phyloP scores from a whole-genome alignment of 768 basidiomycete genomes.

The Podaxis mareebaensis region DNA sequence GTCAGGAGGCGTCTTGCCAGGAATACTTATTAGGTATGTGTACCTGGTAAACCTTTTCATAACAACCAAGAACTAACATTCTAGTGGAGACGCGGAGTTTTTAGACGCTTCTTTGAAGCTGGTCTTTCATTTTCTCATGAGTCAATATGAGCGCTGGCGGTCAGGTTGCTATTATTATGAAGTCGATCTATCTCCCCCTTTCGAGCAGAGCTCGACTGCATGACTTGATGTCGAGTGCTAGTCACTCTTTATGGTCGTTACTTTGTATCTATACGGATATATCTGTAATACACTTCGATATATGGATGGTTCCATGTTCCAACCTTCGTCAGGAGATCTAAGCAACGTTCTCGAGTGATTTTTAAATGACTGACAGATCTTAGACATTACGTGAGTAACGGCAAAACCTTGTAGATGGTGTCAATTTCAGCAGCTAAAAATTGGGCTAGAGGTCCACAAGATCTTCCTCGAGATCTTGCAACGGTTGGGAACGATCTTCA shows the following conservation, averaged over 20 bases:
- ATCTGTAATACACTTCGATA: background rate
- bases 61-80: constrained; percentile 3
- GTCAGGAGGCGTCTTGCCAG: constrained; percentile 19
- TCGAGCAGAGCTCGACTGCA: background rate
- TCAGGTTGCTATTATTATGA: background rate
- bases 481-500: constrained; percentile 4
- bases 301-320: background rate
- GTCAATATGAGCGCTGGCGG: constrained; percentile 9
- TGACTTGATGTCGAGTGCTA: background rate
- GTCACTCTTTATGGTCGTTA: constrained; percentile 1
- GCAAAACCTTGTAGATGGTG: constrained; percentile 5
- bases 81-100: constrained; percentile 11
- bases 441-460: background rate
- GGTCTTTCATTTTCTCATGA: constrained; percentile 8
- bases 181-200: constrained; percentile 11
- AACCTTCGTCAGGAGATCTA: background rate
- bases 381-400: constrained; percentile 7
- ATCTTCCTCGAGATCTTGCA: constrained; percentile 14
- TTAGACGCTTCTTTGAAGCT: constrained; percentile 10
- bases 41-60: background rate
- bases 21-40: constrained; percentile 2
- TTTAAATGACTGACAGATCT: background rate
- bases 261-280: constrained; percentile 2
- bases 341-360: background rate
- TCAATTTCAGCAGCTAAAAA: constrained; percentile 1